A percentile compares a stretch with the other conserved stretches of the same genome.
phyloP scores from a whole-genome alignment of 2,329 filamentous ascomycete genomes.

The Alternaria rosae region DNA sequence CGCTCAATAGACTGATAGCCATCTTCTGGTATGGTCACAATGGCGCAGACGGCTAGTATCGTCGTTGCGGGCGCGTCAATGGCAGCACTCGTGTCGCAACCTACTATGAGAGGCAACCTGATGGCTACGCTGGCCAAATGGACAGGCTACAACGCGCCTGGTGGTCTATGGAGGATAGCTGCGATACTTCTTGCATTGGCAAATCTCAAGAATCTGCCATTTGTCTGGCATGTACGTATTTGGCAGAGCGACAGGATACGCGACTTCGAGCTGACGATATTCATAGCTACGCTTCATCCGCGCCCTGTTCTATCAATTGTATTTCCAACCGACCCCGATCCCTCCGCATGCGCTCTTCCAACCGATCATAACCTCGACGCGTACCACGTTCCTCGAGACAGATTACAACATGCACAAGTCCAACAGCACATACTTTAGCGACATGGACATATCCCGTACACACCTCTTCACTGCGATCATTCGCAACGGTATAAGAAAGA shows the following conservation, averaged over 20 bases:
- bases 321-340: constrained; percentile 53
- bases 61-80: constrained; percentile 30
- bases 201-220: constrained; percentile 78
- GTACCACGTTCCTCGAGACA: constrained; percentile 76
- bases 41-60: constrained; percentile 28
- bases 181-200: constrained; percentile 49
- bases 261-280: constrained; percentile 14
- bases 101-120: constrained; percentile 26
- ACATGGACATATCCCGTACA: constrained; percentile 83
- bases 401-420: constrained; percentile 89
- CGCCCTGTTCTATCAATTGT: constrained; percentile 57
- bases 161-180: constrained; percentile 45
- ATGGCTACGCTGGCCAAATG: constrained; percentile 22
- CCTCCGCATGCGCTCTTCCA: constrained; percentile 73
- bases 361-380: constrained; percentile 71
- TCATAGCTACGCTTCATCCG: constrained; percentile 55
- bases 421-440: constrained; percentile 85
- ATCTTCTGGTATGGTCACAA: constrained; percentile 21
- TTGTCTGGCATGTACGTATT: constrained; percentile 75
- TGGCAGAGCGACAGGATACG: neutral
- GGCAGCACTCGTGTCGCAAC: constrained; percentile 34
- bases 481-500: constrained; percentile 53
- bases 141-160: constrained; percentile 42
- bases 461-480: constrained; percentile 72
- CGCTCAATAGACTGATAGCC: neutral